Evolutionary conservation across 1,139 yeast genomes (phyloP).

Genomic region (Yamadazyma membranifaciens): DNA sequence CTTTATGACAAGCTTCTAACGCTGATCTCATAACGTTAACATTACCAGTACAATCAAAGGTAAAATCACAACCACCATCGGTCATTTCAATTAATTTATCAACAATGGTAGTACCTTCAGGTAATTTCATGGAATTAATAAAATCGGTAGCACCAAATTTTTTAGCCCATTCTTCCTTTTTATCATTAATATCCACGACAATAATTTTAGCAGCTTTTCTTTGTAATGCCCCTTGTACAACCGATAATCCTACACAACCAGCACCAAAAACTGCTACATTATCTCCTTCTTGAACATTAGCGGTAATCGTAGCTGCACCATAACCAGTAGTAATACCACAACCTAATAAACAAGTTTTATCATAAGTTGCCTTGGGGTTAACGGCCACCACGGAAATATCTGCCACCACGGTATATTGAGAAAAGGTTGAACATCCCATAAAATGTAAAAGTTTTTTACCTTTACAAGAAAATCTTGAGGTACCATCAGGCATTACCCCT

Average conservation of each 20-base stretch:
- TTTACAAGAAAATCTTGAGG: constrained; percentile 78
- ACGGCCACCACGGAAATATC: constrained; percentile 97
- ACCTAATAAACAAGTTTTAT: constrained; percentile 88
- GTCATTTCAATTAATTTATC: constrained; percentile 84
- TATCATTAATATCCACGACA: constrained; percentile 82
- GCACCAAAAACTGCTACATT: constrained; percentile 96
- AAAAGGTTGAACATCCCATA: constrained; percentile 97
- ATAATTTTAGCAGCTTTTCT: constrained; percentile 81
- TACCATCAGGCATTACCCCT: constrained; percentile 76
- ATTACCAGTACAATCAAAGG: constrained; percentile 98
- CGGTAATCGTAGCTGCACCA: constrained; percentile 96
- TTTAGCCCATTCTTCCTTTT: constrained; percentile 80
- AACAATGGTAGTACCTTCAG: constrained; percentile 74
- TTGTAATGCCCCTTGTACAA: constrained; percentile 87
- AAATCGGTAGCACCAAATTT: constrained; percentile 96
- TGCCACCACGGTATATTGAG: constrained; percentile 96
- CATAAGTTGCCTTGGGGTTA: constrained; percentile 77
- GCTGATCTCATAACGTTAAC: constrained; percentile 93
- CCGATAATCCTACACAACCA: constrained; percentile 95
- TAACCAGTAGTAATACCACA: constrained; percentile 99
- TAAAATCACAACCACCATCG: constrained; percentile 94
- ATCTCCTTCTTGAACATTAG: constrained; percentile 88
- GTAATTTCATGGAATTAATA: constrained; percentile 75
- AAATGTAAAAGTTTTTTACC: constrained; percentile 86
- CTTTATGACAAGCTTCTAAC: constrained; percentile 95